Percentiles rank a stretch among this genome's conserved stretches.
Conservation (phyloP, 768 basidiomycete genomes). For the Phallus indusiatus region DNA sequence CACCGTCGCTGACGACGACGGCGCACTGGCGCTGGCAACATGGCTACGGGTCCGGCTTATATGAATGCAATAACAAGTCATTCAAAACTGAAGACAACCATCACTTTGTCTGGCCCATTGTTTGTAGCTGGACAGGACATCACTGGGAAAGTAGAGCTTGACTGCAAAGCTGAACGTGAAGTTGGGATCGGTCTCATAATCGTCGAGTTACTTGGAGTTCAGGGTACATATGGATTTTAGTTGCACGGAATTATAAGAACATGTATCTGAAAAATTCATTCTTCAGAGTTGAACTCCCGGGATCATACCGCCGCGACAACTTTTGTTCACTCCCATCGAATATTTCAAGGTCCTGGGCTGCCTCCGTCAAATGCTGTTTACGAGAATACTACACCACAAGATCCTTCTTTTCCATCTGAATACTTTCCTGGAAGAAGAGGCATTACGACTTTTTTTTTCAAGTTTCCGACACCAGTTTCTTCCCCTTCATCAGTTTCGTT, state of each 20-base stretch:
- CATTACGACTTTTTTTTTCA: constrained; percentile 69
- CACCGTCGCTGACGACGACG: background rate
- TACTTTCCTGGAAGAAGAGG: constrained; percentile 72
- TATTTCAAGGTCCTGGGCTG: constrained; percentile 74
- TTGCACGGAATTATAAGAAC: constrained; percentile 1
- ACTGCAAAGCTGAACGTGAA: constrained; percentile 58
- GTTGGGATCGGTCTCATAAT: constrained; percentile 68
- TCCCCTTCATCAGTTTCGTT: constrained; percentile 67
- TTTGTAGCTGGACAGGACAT: constrained; percentile 61
- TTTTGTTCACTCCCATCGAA: constrained; percentile 57
- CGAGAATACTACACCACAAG: constrained; percentile 46
- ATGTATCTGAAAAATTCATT: background rate
- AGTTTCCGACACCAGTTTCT: constrained; percentile 56
- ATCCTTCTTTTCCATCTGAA: constrained; percentile 49
- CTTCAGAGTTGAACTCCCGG: constrained; percentile 60
- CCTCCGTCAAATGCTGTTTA: constrained; percentile 81
- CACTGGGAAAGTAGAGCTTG: constrained; percentile 71
- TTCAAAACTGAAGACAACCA: constrained; percentile 63
- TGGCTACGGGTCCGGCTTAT: constrained; percentile 36
- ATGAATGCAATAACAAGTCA: constrained; percentile 81
- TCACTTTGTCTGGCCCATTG: constrained; percentile 46
- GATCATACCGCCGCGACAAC: constrained; percentile 75
- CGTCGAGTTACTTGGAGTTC: constrained; percentile 66
- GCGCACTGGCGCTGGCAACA: background rate
- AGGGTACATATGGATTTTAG: constrained; percentile 36